Base-by-base conservation (phyloP, 2,329 filamentous ascomycete genomes). In the Aspergillus sp. region DNA sequence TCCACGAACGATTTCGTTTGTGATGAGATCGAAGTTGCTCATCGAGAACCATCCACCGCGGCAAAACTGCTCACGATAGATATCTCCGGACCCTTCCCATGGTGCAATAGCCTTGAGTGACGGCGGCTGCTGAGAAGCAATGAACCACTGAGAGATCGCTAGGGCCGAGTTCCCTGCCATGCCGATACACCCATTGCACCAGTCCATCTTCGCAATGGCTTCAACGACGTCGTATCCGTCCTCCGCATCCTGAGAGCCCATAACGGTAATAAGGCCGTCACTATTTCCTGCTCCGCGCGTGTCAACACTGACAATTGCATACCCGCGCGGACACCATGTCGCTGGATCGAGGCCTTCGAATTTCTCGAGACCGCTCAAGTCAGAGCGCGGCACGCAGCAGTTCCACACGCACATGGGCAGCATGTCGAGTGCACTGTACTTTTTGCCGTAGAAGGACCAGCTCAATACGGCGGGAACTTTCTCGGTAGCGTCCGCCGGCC, bases 201-300 rank as follows among this genome's bases (percentile, higher is more conserved):
- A 83, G 2, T 69, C 62, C 66, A 77, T 71, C 17, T 71, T 63
- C 0, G 79, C 78, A 50, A 81, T 66, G 15, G 67, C 71, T 61
- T 82, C 79, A 8, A 82, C 73, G 0, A 78, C 73, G 63, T 82
- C 80, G 58, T 80, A 79, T 11, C 78, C 76, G 59, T 82, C 80
- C 56, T 80, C 73, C 8, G 71, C 78, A n/a, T 81, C 79, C 60
- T 80, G 78, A 0, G 72, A 70, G 3, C 79, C 78, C 71, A 79
- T 77, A 10, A 79, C 68, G 0, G 63, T 65, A 13, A 79, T 71
- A 2, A 49, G n/a, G 0, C 77, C 77, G 52, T 80, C 77, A 5
- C 68, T 72, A 50, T 75, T 61, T 8, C 73, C 72, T 0, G 72
- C 62, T 1, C 75, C 75, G 8, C 75, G 70, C 5, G 70, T 68